Base-by-base conservation (phyloP, 2,329 filamentous ascomycete species). In the Calonectria hongkongensis region DNA sequence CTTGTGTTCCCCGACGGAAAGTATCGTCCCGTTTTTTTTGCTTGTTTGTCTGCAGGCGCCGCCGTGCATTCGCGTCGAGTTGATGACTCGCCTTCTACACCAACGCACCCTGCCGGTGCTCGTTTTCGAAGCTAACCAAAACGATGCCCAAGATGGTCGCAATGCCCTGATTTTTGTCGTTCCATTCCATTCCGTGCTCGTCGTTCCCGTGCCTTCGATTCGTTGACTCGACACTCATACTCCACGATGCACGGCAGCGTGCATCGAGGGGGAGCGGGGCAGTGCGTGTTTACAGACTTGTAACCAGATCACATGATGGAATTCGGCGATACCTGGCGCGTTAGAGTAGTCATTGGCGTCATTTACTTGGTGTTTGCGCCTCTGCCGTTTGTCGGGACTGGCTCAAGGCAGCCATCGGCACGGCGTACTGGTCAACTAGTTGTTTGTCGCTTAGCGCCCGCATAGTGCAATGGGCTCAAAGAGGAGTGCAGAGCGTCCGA, bases 331-430 rank as follows among this genome's bases (percentile, higher is more conserved):
- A 15, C 13, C 33, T 60, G 25, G 25, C 54, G 41, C 36, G 54
- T 60, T 60, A 41, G n/a, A 41, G 21, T 7, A n/a, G 54, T 13
- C n/a, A n/a, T 25, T n/a, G n/a, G 33, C 39, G 54, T 2, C 27
- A 36, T 60, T 27, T 39, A 25, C 8, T 12, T 56, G 51, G 16
- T 56, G 16, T 48, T 12, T 21, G n/a, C n/a, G n/a, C 28, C 28
- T 56, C 30, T 10, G 33, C 18, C n/a, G 30, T 39, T 25, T 48
- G n/a, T 60, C n/a, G 36, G 33, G 39, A 41, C 39, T 33, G 33
- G 39, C 39, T 60, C 36, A 39, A 60, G 54, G 33, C 54, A 60
- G 54, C 54, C 54, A 28, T 15, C 39, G n/a, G 45, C 45, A 48
- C 54, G 12, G 21, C 54, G 21, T 27, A 25, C 36, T 39, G 33